These are phyloP conservation scores for Tolypocladium pustulatum DNA, from an alignment of 2,329 filamentous ascomycete species.

Conservation along the genomic window DNA sequence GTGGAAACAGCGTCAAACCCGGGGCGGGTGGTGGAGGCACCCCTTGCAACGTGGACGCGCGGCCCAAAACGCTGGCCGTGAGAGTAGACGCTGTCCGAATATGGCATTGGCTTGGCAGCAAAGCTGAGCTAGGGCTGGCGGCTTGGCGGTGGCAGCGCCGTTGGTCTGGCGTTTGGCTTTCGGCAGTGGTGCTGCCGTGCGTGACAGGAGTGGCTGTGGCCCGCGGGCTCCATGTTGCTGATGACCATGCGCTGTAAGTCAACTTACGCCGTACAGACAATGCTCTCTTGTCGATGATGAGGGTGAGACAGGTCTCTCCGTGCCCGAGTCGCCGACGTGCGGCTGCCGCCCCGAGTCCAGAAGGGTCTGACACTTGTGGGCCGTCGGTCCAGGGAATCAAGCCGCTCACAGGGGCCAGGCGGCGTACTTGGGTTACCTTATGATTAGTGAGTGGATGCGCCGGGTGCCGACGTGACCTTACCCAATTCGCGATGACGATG, in stretches of 20 bases:
- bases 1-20: too few relatives aligned
- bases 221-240: too few relatives aligned
- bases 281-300: not conserved
- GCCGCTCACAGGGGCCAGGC: too few relatives aligned
- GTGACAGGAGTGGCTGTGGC: not conserved
- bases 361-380: not conserved
- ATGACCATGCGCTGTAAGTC: too few relatives aligned
- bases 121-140: too few relatives aligned
- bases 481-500: too few relatives aligned
- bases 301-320: not conserved
- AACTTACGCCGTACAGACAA: too few relatives aligned
- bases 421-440: too few relatives aligned
- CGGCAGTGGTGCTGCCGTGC: not conserved
- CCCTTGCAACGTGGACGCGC: constrained; percentile 2
- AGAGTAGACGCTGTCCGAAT: not conserved
- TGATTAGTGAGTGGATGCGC: too few relatives aligned
- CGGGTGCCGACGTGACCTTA: too few relatives aligned
- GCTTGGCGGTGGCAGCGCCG: not conserved
- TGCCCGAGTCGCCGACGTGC: not conserved
- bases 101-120: too few relatives aligned
- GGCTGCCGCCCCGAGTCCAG: not conserved
- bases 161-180: not conserved
- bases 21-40: not conserved
- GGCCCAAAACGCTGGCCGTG: constrained; percentile 4
- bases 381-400: too few relatives aligned